Evolutionary conservation across 805 yeast genomes (phyloP).

Genomic region (Wickerhamiella qilinensis): DNA sequence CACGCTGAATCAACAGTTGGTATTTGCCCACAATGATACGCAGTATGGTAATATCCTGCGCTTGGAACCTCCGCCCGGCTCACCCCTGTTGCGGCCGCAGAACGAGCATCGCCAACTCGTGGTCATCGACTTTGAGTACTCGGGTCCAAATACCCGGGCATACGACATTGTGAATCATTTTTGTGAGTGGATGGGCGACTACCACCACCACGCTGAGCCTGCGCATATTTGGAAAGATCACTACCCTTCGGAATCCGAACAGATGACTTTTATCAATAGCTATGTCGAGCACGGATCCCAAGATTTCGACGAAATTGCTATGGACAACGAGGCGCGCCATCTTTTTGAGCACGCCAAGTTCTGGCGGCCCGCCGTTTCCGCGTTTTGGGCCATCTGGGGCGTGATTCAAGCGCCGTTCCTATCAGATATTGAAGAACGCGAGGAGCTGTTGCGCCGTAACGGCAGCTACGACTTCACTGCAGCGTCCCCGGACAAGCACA

Average conservation of each 20-base stretch:
- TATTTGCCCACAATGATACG: conserved; percentile 90
- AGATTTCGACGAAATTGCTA: conserved; percentile 19
- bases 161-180: conserved; percentile 88
- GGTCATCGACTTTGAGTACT: conserved; percentile 92
- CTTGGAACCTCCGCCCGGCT: conserved; percentile 30
- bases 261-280: conserved; percentile 55
- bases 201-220: conserved; percentile 43
- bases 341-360: conserved; percentile 47
- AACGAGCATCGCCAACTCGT: conserved; percentile 57
- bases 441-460: conserved; percentile 22
- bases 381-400: conserved; percentile 88
- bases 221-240: conserved; percentile 37
- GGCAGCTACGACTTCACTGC: conserved; percentile 25
- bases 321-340: conserved; percentile 32
- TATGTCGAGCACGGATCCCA: conserved; percentile 41
- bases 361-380: conserved; percentile 71
- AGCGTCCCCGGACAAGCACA: conserved; percentile 19
- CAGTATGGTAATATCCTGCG: conserved; percentile 88
- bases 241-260: conserved; percentile 57
- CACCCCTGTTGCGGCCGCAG: conserved; percentile 33
- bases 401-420: conserved; percentile 51
- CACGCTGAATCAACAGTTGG: conserved; percentile 32
- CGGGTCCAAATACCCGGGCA: conserved; percentile 81
- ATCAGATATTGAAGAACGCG: conserved; percentile 19
- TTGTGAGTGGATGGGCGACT: conserved; percentile 94